phyloP scores from a whole-genome alignment of 1,139 yeast genomes.

The Saccharomyces hybrid region DNA sequence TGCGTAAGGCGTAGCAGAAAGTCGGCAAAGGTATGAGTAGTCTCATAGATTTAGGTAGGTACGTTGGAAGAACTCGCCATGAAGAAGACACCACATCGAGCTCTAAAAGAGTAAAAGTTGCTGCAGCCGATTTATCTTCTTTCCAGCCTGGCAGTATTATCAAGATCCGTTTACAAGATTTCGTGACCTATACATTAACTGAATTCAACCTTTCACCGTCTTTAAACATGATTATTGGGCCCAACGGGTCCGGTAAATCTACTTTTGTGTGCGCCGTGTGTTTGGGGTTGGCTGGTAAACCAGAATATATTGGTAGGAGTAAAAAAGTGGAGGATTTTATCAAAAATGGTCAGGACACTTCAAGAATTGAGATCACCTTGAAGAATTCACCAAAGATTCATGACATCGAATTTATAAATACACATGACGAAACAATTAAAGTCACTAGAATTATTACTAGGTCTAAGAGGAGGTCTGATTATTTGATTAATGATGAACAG shows the following conservation, averaged over 20 bases:
- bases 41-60: background rate
- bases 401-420: conserved; percentile 23
- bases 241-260: conserved; percentile 94
- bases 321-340: conserved; percentile 62
- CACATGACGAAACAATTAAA: conserved; percentile 29
- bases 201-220: conserved; percentile 77
- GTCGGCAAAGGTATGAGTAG: background rate
- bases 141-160: conserved; percentile 56
- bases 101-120: conserved; percentile 17
- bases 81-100: background rate
- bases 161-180: conserved; percentile 60
- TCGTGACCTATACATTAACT: conserved; percentile 74
- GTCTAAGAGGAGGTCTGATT: conserved; percentile 45
- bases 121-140: conserved; percentile 10
- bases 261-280: conserved; percentile 92
- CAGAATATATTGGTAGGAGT: conserved; percentile 75
- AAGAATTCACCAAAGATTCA: conserved; percentile 37
- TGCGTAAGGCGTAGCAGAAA: background rate
- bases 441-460: conserved; percentile 42
- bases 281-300: conserved; percentile 77
- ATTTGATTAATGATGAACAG: conserved; percentile 48
- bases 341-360: conserved; percentile 56
- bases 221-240: conserved; percentile 89
- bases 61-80: background rate
- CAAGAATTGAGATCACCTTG: conserved; percentile 58